Conservation (phyloP, 2,329 filamentous ascomycete genomes). For the Diaporthe caulivora region DNA sequence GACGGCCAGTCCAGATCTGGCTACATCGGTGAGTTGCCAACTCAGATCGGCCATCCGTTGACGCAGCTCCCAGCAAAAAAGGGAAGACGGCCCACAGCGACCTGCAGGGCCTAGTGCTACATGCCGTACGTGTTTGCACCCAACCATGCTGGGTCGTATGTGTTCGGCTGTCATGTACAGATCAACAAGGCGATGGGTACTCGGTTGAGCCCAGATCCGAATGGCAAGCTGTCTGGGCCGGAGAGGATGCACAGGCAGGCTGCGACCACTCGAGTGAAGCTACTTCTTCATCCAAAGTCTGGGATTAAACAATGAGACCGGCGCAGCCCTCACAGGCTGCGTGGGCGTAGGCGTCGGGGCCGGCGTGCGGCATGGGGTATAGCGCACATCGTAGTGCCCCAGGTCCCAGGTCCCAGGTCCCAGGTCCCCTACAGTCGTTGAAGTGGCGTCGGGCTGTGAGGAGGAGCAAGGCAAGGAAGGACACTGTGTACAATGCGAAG, state of each 20-base stretch:
- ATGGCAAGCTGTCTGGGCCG: neutral
- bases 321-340: neutral
- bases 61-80: conserved; percentile 30
- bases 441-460: neutral
- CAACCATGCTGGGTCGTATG: conserved; percentile 21
- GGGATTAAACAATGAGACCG: neutral
- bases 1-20: conserved; percentile 33
- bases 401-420: too few relatives aligned
- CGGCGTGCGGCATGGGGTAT: neutral
- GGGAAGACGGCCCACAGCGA: conserved; percentile 13
- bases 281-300: neutral
- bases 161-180: conserved; percentile 5
- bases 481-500: conserved; percentile 10
- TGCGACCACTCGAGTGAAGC: neutral
- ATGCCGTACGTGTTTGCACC: conserved; percentile 19
- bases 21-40: conserved; percentile 30
- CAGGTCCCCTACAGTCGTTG: neutral
- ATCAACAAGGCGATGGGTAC: conserved; percentile 11
- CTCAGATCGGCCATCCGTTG: conserved; percentile 34
- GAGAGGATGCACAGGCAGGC: conserved; percentile 2
- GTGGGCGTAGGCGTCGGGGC: conserved; percentile 6
- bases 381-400: too few relatives aligned
- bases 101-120: conserved; percentile 30
- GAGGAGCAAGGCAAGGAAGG: too few relatives aligned
- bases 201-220: conserved; percentile 23